phyloP scores from a whole-genome alignment of 768 basidiomycete genomes.

The Kwoniella sp. region DNA sequence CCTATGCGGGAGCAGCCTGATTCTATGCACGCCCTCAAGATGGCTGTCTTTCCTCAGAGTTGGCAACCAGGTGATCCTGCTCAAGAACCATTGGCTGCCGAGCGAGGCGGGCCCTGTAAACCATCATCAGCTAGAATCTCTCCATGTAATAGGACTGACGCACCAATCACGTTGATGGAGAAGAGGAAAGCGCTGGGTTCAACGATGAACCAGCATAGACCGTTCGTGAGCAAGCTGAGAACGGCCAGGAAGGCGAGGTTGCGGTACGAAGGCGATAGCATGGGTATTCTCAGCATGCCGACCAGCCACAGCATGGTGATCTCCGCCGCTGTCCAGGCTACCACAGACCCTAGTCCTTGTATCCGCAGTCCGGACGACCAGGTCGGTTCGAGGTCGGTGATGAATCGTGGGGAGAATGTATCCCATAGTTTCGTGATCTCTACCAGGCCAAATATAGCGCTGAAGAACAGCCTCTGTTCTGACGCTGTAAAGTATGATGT shows the following conservation, averaged over 20 bases:
- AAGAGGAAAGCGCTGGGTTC: slow-evolving; percentile 29
- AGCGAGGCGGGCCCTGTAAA: slow-evolving; percentile 25
- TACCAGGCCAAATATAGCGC: slow-evolving; percentile 68
- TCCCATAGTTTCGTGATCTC: slow-evolving; percentile 68
- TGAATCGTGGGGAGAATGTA: slow-evolving; percentile 58
- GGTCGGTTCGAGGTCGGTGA: slow-evolving; percentile 49
- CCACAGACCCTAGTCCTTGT: slow-evolving; percentile 19
- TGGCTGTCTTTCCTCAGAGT: slow-evolving; percentile 33
- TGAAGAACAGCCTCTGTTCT: slow-evolving; percentile 71
- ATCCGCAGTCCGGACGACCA: slow-evolving; percentile 55
- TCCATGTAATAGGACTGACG: background rate
- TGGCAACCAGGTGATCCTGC: slow-evolving; percentile 7
- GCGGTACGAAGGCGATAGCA: slow-evolving; percentile 41
- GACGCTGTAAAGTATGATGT: slow-evolving; percentile 70
- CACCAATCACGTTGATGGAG: slow-evolving; percentile 50
- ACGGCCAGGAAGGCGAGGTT: slow-evolving; percentile 32
- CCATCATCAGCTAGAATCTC: slow-evolving; percentile 1
- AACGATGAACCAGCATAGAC: slow-evolving; percentile 43
- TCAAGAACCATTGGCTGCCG: slow-evolving; percentile 28
- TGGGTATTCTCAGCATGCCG: slow-evolving; percentile 50
- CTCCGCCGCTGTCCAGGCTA: slow-evolving; percentile 45
- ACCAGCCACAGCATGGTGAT: slow-evolving; percentile 37
- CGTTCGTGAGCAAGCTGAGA: slow-evolving; percentile 36
- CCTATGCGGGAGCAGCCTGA: slow-evolving; percentile 84
- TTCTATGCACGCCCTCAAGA: slow-evolving; percentile 73